A percentile compares a stretch with the other conserved stretches of the same genome.
Evolutionary conservation across 148 eudicot species (phyloP).

Genomic region (Rhododendron ferrugineum): DNA sequence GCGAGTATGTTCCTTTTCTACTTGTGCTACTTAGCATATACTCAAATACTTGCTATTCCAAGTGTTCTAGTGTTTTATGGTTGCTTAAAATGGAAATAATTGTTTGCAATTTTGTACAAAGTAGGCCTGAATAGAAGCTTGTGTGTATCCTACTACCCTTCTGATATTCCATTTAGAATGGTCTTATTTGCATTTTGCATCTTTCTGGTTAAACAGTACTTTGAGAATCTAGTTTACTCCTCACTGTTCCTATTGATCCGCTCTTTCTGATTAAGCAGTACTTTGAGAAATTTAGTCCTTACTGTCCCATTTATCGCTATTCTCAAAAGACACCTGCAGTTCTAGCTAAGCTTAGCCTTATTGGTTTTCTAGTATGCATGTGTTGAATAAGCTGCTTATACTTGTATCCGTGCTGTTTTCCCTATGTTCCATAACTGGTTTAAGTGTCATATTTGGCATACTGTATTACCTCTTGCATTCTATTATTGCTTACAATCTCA

Average conservation of each 20-base stretch:
- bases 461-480: not conserved
- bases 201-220: not conserved
- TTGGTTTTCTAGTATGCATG: not conserved
- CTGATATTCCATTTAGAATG: not conserved
- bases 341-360: not conserved
- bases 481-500: conserved; percentile 4
- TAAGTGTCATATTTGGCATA: not conserved
- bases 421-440: not conserved
- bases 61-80: not conserved
- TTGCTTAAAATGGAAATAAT: not conserved
- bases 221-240: not conserved
- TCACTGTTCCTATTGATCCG: not conserved
- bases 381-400: not conserved
- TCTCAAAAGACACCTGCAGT: not conserved
- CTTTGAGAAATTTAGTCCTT: not conserved
- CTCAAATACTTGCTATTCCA: not conserved
- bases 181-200: not conserved
- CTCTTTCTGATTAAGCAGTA: not conserved
- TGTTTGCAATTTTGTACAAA: not conserved
- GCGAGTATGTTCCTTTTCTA: conserved; percentile 67
- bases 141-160: not conserved
- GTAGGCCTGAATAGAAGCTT: not conserved
- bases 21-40: not conserved
- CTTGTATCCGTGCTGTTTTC: not conserved
- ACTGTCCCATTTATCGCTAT: not conserved